Conservation (phyloP, 2,329 filamentous ascomycete genomes). For the Tolypocladium ovalisporum region DNA sequence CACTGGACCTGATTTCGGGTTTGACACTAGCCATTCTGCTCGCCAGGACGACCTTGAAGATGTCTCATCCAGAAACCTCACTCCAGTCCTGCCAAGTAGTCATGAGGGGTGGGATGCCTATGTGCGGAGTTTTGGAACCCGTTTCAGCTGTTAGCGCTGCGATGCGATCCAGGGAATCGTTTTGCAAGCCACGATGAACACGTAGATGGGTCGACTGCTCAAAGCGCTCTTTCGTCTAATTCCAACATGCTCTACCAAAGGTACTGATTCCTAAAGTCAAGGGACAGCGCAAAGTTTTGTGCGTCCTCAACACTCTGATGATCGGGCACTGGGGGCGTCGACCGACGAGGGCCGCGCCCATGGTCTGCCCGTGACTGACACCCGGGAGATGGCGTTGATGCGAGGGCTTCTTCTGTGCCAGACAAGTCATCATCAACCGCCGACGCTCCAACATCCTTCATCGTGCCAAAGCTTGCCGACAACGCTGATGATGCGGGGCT, state of each 20-base stretch:
- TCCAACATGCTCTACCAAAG: neutral
- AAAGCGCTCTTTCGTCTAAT: too few relatives aligned
- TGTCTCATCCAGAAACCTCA: neutral
- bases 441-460: neutral
- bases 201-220: too few relatives aligned
- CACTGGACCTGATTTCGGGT: neutral
- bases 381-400: neutral
- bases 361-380: neutral
- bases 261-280: neutral
- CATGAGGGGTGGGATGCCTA: neutral
- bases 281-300: neutral
- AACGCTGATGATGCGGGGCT: neutral
- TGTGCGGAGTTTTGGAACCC: neutral
- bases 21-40: neutral
- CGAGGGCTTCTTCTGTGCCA: neutral
- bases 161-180: too few relatives aligned
- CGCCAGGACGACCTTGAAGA: neutral
- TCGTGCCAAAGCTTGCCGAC: neutral
- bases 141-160: neutral
- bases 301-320: neutral
- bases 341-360: neutral
- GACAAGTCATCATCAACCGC: neutral
- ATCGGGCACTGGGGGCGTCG: neutral
- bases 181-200: too few relatives aligned
- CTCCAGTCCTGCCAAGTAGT: neutral